phyloP scores from a whole-genome alignment of 257 asterid species.

The Solanum sparsipilum region DNA sequence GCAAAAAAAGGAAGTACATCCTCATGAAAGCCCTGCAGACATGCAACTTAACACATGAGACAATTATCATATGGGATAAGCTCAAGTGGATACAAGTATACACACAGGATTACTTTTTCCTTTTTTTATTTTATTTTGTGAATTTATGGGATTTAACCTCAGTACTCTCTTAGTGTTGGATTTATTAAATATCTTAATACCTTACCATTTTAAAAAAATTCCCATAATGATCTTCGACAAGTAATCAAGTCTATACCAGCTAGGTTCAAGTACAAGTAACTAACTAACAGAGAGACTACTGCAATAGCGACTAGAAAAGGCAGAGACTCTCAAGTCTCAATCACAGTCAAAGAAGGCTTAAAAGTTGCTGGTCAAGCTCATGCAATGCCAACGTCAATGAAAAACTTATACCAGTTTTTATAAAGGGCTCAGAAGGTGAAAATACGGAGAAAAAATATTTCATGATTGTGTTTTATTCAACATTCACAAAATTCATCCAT shows the following conservation, averaged over 20 bases:
- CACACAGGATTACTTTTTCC: not conserved
- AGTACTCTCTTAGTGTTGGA: not conserved
- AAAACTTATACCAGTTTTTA: not conserved
- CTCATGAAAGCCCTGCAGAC: not conserved
- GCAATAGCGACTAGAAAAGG: not conserved
- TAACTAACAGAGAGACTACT: not conserved
- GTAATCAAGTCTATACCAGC: not conserved
- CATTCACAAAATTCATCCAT: not conserved
- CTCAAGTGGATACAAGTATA: not conserved
- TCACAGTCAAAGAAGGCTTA: not conserved
- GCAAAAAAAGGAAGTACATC: not conserved
- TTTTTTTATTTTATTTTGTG: not conserved
- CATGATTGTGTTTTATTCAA: not conserved
- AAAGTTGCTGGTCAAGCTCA: not conserved
- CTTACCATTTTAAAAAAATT: not conserved
- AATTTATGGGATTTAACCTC: not conserved
- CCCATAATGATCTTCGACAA: not conserved
- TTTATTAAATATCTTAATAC: not conserved
- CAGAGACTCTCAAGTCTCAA: not conserved
- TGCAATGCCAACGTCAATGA: not conserved
- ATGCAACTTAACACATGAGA: not conserved
- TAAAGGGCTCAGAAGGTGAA: not conserved
- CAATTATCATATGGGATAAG: not conserved
- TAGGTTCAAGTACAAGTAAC: not conserved
- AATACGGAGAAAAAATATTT: not conserved